A percentile compares a stretch with the other conserved stretches of the same genome.
These are phyloP conservation scores for Coniochaeta prunicola DNA, from an alignment of 2,329 filamentous ascomycete genomes.

Conservation along the genomic window DNA sequence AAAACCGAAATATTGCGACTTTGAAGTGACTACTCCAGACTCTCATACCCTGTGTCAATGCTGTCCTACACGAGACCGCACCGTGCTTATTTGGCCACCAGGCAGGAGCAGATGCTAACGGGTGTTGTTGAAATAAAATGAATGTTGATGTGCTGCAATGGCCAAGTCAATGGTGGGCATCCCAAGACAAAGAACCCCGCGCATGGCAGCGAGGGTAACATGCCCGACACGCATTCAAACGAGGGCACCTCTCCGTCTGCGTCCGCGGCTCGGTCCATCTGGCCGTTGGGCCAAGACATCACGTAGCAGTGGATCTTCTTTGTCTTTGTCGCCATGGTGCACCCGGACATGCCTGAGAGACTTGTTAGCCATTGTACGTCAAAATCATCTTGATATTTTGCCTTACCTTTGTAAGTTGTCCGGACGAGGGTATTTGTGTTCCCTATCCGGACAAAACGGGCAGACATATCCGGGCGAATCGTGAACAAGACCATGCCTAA, in stretches of 20 bases:
- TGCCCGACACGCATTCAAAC: constrained; percentile 8
- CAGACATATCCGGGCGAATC: constrained; percentile 93
- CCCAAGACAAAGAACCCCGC: not conserved
- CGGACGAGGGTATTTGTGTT: constrained; percentile 89
- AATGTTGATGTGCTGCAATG: not conserved
- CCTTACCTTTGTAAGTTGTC: constrained; percentile 89
- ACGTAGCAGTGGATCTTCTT: constrained; percentile 73
- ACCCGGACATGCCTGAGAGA: constrained; percentile 74
- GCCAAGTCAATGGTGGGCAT: not conserved
- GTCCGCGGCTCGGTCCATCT: constrained; percentile 74
- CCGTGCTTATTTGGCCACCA: not conserved
- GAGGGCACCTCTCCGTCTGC: constrained; percentile 57
- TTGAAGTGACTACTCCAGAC: not conserved
- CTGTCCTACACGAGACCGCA: not conserved
- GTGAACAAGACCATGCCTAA: constrained; percentile 77
- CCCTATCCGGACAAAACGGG: constrained; percentile 88
- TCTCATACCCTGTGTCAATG: not conserved
- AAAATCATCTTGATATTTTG: not conserved
- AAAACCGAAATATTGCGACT: not conserved
- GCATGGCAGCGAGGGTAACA: not conserved
- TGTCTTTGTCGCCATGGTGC: constrained; percentile 83
- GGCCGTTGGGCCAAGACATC: constrained; percentile 81
- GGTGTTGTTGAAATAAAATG: not conserved
- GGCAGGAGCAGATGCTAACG: not conserved
- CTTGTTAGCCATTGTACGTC: not conserved